These are phyloP conservation scores for Lyophyllum shimeji DNA, from an alignment of 768 basidiomycete genomes.

Conservation along the genomic window DNA sequence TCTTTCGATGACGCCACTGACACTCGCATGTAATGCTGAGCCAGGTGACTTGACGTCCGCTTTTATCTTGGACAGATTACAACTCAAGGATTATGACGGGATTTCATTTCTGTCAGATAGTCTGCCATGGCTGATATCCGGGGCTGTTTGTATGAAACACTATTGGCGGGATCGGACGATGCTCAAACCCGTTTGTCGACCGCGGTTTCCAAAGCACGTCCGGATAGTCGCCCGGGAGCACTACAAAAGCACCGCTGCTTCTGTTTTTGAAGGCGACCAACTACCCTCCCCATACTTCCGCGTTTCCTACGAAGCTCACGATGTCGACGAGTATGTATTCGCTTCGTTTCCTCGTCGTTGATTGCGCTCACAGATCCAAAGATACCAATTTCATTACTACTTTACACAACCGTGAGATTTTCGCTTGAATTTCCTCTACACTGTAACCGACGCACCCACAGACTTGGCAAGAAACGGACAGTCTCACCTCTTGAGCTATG, in stretches of 20 bases:
- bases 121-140: slow-evolving; percentile 5
- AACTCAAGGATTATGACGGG: slow-evolving; percentile 6
- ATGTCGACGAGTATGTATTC: slow-evolving; percentile 22
- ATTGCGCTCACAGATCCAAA: slow-evolving; percentile 1
- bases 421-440: too few species aligned
- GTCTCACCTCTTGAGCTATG: slow-evolving; percentile 38
- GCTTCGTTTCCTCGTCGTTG: background rate
- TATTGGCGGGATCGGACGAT: background rate
- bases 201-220: slow-evolving; percentile 10
- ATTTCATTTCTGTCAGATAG: slow-evolving; percentile 8
- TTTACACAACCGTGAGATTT: slow-evolving; percentile 48
- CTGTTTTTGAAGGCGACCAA: background rate
- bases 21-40: background rate
- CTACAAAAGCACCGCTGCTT: slow-evolving; percentile 19
- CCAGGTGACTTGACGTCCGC: slow-evolving; percentile 7
- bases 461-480: slow-evolving; percentile 27
- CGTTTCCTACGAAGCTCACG: background rate
- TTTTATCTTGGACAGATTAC: slow-evolving; percentile 10
- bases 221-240: slow-evolving; percentile 1
- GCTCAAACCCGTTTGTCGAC: slow-evolving; percentile 3
- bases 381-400: slow-evolving; percentile 27
- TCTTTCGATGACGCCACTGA: slow-evolving; percentile 12
- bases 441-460: slow-evolving; percentile 5
- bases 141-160: slow-evolving; percentile 14
- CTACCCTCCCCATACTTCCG: background rate